Base-by-base conservation (phyloP, 78 protist genomes). In the slime mould (Dictyostelium discoideum) region DNA sequence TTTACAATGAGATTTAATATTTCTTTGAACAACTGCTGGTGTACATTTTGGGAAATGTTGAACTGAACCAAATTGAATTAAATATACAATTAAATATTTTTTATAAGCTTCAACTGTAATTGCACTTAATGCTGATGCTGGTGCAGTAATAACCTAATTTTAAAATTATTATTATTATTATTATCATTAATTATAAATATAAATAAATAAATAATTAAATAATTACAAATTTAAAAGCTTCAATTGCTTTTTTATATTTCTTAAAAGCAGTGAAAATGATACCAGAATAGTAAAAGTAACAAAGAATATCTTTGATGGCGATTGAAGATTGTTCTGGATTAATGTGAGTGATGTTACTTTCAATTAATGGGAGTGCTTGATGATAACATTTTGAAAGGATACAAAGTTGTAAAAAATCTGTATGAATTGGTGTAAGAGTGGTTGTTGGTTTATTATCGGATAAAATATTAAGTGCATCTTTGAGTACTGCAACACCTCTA, bases 231-330 rank as follows among this genome's bases (percentile, higher is more conserved):
- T 83, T 89, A 54, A 96, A 87, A 3, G 96, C 54, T 9, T 85
- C 93, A 42, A 85, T 20, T 16, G 98, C 98, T 40, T 85, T 69
- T 50, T 92, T 86, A 85, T 86, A 95, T 46, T 96, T 69, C 95
- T 97, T 95, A 29, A 97, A 54, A 7, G 98, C 97, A 22, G 92
- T 46, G 42, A 50, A 94, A n/a, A 95, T 69, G 84, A 97, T 96
- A 40, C 98, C 98, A n/a, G 96, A 97, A 92, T 97, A 97, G 85
- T 97, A 97, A 78, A 92, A 97, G 77, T 86, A 97, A 16, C 85
- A 39, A 50, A 97, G 88, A 67, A 97, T 85, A 93, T 97, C 97
- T 29, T 67, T 50, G 40, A 96, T 85, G 7, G 76, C 32, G 65
- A 81, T 73, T 20, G 50, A n/a, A 16, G 96, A 95, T 22, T 92